Evolutionary conservation across 495 filamentous ascomycete genomes (phyloP).

Genomic region (Filosporella fistucella): DNA sequence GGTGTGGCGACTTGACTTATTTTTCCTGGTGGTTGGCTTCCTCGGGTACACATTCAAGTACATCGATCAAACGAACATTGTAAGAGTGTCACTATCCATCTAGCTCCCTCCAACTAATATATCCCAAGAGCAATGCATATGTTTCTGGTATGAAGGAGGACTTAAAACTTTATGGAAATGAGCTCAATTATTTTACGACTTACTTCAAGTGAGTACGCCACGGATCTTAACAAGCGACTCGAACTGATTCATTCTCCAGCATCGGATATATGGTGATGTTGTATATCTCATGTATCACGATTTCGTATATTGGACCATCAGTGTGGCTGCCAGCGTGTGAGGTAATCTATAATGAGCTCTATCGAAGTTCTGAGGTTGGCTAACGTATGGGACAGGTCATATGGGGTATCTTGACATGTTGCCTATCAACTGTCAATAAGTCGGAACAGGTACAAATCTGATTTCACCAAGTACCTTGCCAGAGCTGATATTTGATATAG

Average conservation of each 20-base stretch:
- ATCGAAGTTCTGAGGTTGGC: neutral
- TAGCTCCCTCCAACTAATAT: neutral
- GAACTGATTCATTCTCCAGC: neutral
- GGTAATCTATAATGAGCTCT: neutral
- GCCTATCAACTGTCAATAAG: neutral
- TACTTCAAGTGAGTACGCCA: slow-evolving; percentile 25
- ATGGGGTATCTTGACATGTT: neutral
- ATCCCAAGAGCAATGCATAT: slow-evolving; percentile 36
- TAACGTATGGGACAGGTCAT: neutral
- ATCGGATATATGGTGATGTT: neutral
- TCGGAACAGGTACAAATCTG: neutral
- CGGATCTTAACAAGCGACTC: neutral
- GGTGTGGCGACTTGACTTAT: neutral
- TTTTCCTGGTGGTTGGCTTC: neutral
- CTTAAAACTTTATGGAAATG: slow-evolving; percentile 48
- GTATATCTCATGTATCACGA: neutral
- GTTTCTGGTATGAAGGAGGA: slow-evolving; percentile 59
- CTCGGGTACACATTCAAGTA: neutral
- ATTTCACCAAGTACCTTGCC: neutral
- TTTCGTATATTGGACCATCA: neutral
- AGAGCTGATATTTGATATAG: neutral
- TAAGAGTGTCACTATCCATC: neutral
- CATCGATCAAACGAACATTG: neutral
- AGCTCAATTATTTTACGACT: slow-evolving; percentile 46
- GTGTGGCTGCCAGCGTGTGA: neutral